Evolutionary conservation across 768 basidiomycete genomes (phyloP).

Genomic region (Rhizopogon vinicolor): DNA sequence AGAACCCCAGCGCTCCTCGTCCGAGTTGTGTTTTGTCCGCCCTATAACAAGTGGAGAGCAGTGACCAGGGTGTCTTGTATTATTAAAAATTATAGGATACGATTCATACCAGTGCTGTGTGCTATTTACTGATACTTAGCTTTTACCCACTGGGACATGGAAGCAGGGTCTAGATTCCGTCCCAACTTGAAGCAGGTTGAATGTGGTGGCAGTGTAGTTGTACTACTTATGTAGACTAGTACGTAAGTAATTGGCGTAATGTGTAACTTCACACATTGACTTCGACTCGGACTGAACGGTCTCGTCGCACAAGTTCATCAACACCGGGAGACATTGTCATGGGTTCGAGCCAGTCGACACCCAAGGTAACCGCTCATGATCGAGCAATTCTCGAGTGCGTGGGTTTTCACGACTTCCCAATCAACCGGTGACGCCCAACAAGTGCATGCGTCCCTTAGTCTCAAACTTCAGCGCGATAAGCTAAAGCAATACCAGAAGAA

Average conservation of each 20-base stretch:
- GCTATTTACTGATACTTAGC: background rate
- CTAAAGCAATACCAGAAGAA: slow-evolving; percentile 93
- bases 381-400: slow-evolving; percentile 93
- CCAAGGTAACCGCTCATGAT: slow-evolving; percentile 91
- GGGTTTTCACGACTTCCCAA: slow-evolving; percentile 9
- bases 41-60: background rate
- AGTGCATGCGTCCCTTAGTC: slow-evolving; percentile 38
- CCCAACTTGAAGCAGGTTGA: no score
- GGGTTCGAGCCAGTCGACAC: slow-evolving; percentile 70
- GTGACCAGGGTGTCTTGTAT: background rate
- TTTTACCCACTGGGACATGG: background rate
- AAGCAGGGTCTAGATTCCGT: background rate
- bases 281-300: background rate
- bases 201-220: no score
- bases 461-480: slow-evolving; percentile 96
- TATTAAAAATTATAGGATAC: background rate
- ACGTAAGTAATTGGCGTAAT: no score
- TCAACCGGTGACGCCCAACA: slow-evolving; percentile 14
- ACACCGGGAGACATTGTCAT: slow-evolving; percentile 28
- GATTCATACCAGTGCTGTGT: background rate
- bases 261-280: background rate
- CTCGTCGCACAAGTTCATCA: background rate
- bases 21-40: slow-evolving; percentile 1
- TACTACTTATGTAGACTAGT: no score
- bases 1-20: background rate